Base-by-base conservation (phyloP, 768 basidiomycete genomes). In the Mycena leptocephala region DNA sequence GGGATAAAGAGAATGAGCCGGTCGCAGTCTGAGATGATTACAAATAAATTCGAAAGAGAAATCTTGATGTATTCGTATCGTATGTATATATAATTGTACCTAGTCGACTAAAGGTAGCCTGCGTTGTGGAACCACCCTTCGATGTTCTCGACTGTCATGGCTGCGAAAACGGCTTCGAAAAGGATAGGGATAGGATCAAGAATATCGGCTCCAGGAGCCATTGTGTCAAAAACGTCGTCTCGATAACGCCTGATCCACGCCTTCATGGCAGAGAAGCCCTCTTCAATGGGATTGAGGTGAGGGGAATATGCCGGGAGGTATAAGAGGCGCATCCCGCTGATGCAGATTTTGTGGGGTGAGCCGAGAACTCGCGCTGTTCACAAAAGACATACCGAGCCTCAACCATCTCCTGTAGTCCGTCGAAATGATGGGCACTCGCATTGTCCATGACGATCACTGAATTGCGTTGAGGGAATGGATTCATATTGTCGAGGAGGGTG, bases 231-330 rank as follows among this genome's bases (percentile, higher is more conserved):
- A n/a, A 77, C 33, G 48, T 75, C 70, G 65, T 78, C 72, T 28
- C 59, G 24, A 39, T 80, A 46, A 16, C 46, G 33, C 30, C 70
- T 71, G 39, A 83, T 59, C 81, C 81, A 81, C 8, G 79, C 69
- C 58, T 83, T 83, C 41, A 80, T 79, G 1, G 79, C 67, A 1
- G 77, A 81, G 69, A 85, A 86, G 1, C 77, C 80, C 63, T 84
- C 78, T 56, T 86, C 82, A 55, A 85, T 84, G 0, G 81, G 85
- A 48, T 83, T 84, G 48, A 80, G 79, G 63, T 86, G 82, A 2
- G 84, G 84, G 3, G 82, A 86, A 69, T 85, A 86, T 0, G 83
- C 80, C 11, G 83, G 83, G 6, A 86, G 77, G 59, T 81, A 85
- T 16, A 76, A 20, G n/a, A 83, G 79, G 5, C 77, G 43, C 62